Percentiles rank a stretch among this genome's conserved stretches.
Evolutionary conservation across 2,329 filamentous ascomycete species (phyloP).

Genomic region (Penicillium sp.): DNA sequence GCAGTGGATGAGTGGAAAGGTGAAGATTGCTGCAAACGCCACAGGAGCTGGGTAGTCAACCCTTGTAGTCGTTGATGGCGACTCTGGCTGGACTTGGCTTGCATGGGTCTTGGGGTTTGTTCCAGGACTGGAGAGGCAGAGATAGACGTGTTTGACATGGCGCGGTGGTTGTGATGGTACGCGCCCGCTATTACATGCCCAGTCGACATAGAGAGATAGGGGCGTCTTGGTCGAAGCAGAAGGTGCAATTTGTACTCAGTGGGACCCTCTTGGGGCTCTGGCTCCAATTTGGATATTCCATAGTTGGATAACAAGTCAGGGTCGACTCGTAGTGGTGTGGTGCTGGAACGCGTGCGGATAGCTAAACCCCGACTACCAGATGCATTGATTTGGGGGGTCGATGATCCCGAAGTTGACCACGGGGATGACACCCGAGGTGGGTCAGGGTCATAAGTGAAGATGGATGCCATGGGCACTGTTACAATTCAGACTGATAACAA

Average conservation of each 20-base stretch:
- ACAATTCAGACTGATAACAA: constrained; percentile 13
- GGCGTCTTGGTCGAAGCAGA: constrained; percentile 72
- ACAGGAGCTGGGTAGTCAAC: constrained; percentile 89
- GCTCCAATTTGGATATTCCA: constrained; percentile 72
- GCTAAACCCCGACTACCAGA: constrained; percentile 24
- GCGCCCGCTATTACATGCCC: constrained; percentile 53
- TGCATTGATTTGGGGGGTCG: constrained; percentile 37
- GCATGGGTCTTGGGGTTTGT: constrained; percentile 37
- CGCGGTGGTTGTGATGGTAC: constrained; percentile 43
- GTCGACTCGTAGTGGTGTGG: constrained; percentile 42
- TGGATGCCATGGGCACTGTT: constrained; percentile 70
- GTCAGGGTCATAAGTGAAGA: constrained; percentile 92
- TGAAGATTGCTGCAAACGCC: constrained; percentile 92
- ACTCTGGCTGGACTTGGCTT: constrained; percentile 60
- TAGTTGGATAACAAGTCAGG: constrained; percentile 51
- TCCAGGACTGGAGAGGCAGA: constrained; percentile 32
- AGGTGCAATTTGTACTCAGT: constrained; percentile 97
- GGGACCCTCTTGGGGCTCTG: constrained; percentile 90
- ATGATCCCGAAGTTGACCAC: constrained; percentile 65
- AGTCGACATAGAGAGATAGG: constrained; percentile 71
- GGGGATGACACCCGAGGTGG: constrained; percentile 86
- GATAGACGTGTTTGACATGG: constrained; percentile 18
- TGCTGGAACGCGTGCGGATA: constrained; percentile 30
- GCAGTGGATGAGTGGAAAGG: constrained; percentile 82
- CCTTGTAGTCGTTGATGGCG: constrained; percentile 84